These are phyloP conservation scores for Vitellaria paradoxa DNA, from an alignment of 179 eudicot genomes.

Conservation along the genomic window DNA sequence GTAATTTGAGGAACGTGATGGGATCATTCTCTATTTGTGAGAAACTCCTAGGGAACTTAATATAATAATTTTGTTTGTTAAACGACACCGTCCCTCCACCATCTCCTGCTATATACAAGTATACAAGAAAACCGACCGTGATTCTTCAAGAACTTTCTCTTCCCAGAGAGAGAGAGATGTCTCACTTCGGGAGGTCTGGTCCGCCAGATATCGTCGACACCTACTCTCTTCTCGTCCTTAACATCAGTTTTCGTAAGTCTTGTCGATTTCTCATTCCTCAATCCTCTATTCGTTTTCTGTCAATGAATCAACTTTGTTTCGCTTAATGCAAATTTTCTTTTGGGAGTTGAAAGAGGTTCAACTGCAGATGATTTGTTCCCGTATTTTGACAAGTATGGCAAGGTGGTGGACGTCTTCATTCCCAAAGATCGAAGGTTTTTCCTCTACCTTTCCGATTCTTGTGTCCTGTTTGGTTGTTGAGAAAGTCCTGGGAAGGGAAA, in stretches of 20 bases:
- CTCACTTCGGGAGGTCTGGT: constrained; percentile 73
- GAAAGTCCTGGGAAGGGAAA: not conserved
- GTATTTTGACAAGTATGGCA: constrained; percentile 61
- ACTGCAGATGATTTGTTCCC: constrained; percentile 68
- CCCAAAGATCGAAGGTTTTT: constrained; percentile 64
- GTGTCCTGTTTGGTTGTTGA: not conserved
- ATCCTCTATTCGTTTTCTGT: not conserved
- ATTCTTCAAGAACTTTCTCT: constrained; percentile 1
- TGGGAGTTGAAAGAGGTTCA: constrained; percentile 37
- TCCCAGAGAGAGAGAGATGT: constrained; percentile 32
- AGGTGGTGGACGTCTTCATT: constrained; percentile 71
- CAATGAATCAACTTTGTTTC: not conserved
- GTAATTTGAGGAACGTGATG: no score
- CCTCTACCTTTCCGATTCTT: not conserved
- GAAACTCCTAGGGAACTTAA: no score
- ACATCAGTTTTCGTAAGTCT: constrained; percentile 63
- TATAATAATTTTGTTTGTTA: no score
- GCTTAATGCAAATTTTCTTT: not conserved
- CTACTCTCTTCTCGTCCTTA: constrained; percentile 88
- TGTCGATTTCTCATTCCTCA: not conserved
- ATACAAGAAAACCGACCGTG: not conserved
- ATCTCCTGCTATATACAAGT: not conserved
- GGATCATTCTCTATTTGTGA: no score
- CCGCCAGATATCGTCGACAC: constrained; percentile 75
- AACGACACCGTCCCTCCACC: not conserved